These are phyloP conservation scores for Amanita phalloides DNA, from an alignment of 768 basidiomycete species.

Conservation along the genomic window DNA sequence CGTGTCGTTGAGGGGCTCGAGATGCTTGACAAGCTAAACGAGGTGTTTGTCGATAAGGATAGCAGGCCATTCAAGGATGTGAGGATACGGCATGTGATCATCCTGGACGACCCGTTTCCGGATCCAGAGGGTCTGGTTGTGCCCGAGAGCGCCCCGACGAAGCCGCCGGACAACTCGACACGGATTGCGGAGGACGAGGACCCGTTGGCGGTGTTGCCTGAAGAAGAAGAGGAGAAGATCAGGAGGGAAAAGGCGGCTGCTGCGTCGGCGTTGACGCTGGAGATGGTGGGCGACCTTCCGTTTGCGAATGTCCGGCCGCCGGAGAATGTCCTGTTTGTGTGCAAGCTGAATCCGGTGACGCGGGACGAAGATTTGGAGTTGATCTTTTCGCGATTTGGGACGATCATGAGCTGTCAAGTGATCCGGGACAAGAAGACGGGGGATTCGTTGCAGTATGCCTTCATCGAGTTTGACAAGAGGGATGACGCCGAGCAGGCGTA, in stretches of 20 bases:
- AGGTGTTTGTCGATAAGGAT: slow-evolving; percentile 80
- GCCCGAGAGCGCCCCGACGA: slow-evolving; percentile 68
- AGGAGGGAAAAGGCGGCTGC: slow-evolving; percentile 83
- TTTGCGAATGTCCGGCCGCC: slow-evolving; percentile 97
- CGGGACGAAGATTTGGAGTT: slow-evolving; percentile 93
- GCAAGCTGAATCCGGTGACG: slow-evolving; percentile 95
- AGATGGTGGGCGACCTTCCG: slow-evolving; percentile 98
- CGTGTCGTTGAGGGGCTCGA: slow-evolving; percentile 92
- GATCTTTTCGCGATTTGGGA: slow-evolving; percentile 93
- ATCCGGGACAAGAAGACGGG: slow-evolving; percentile 94
- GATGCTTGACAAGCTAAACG: slow-evolving; percentile 87
- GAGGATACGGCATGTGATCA: slow-evolving; percentile 89
- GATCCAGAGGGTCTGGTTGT: slow-evolving; percentile 71
- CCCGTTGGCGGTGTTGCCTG: slow-evolving; percentile 67
- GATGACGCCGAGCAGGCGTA: slow-evolving; percentile 97
- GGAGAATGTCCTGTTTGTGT: slow-evolving; percentile 97
- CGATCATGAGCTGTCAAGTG: slow-evolving; percentile 95
- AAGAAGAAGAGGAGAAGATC: slow-evolving; percentile 74
- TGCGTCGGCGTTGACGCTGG: slow-evolving; percentile 90
- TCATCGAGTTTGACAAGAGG: slow-evolving; percentile 93
- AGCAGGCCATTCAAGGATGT: slow-evolving; percentile 92
- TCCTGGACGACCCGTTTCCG: slow-evolving; percentile 93
- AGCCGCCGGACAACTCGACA: slow-evolving; percentile 76
- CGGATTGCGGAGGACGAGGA: slow-evolving; percentile 96
- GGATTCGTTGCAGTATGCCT: slow-evolving; percentile 95